Evolutionary conservation across 495 filamentous ascomycete species (phyloP), one percentile per base, ranked within the genome.

Genomic region (Aspergillus wentii): DNA sequence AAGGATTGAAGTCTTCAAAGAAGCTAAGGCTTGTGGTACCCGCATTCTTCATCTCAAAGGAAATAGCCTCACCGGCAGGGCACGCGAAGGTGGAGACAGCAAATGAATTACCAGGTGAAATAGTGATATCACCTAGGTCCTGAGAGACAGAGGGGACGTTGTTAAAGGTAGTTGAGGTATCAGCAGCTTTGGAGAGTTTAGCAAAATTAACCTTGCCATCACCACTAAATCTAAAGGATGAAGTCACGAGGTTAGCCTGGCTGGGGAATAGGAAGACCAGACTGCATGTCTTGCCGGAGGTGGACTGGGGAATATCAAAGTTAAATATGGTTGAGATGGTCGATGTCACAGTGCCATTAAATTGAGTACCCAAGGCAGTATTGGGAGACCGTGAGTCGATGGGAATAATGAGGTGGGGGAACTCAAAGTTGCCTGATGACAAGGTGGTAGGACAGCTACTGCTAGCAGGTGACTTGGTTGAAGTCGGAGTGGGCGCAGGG

Each of bases 241-340:
- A 78, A 7, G 79, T 78, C 43, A 65, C 52, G 17, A 80, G 69
- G 19, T 78, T 51, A 4, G 58, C 38, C 39, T 64, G 51, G 30
- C 60, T 39, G 5, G 83, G 82, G 57, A 85, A 75, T 21, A 83
- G 61, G 68, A 88, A 85, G 35, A 83, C 56, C 6, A 85, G 69
- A 19, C 66, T 65, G 59, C 84, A 88, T 0, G 66, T 81, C 57
- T 77, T 75, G 31, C 68, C 74, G 27, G 64, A 52, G 50, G 74
- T 64, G 9, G 53, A 52, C 0, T 51, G 17, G 0, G 78, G 78
- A 26, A 86, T 72, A 50, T 83, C 78, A 58, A 87, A 87, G 57
- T 80, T 81, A 72, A 85, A 86, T 29, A 80, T 58, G n/a, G 68
- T 72, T 21, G 80, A 82, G 42, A 79, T 58, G 17, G 67, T 72